Conservation (phyloP, 495 filamentous ascomycete genomes). For the Rhypophila decipiens region DNA sequence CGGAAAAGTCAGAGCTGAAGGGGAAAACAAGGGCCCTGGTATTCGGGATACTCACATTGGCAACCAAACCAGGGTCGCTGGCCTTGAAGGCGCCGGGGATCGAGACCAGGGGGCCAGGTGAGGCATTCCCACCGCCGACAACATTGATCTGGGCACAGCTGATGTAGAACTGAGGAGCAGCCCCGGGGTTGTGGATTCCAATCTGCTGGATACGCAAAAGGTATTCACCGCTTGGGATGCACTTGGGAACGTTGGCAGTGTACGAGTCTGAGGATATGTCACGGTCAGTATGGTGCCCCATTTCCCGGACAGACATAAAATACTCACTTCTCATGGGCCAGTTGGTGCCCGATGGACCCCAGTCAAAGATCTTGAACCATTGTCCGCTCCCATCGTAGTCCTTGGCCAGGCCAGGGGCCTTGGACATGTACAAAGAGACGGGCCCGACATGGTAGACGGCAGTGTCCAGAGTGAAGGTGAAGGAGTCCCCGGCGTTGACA, state of each 20-base stretch:
- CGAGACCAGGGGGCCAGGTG: conserved; percentile 37
- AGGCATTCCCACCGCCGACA: conserved; percentile 37
- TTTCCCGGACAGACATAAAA: no score
- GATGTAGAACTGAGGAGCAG: conserved; percentile 45
- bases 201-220: conserved; percentile 55
- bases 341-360: conserved; percentile 18
- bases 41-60: conserved; percentile 18
- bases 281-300: no score
- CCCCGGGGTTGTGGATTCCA: conserved; percentile 51
- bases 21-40: no score
- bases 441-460: conserved; percentile 27
- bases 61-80: conserved; percentile 47
- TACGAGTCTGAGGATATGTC: conserved; percentile 32
- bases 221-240: conserved; percentile 51
- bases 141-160: conserved; percentile 55
- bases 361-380: conserved; percentile 49
- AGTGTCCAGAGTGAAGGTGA: conserved; percentile 40
- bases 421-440: conserved; percentile 37
- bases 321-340: conserved; percentile 11
- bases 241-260: conserved; percentile 45
- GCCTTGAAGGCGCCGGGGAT: conserved; percentile 51
- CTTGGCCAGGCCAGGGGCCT: conserved; percentile 33
- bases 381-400: conserved; percentile 43
- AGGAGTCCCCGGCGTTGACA: conserved; percentile 43
- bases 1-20: not conserved